Conservation (phyloP, 1,284 basidiomycete species). For the Malassezia vespertilionis region DNA sequence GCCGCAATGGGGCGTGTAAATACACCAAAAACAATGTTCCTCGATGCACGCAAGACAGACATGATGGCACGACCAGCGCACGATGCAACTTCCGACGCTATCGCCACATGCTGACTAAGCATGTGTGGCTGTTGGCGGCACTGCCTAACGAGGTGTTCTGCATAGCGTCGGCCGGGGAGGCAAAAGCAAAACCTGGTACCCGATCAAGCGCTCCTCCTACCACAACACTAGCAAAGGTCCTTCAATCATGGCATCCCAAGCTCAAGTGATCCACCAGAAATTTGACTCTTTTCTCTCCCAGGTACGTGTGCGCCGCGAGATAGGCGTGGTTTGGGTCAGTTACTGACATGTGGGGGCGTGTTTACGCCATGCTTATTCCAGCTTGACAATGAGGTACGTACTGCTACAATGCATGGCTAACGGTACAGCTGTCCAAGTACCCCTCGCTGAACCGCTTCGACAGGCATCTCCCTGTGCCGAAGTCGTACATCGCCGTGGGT, state of each 20-base stretch:
- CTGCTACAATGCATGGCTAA: not conserved
- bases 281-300: slow-evolving; percentile 43
- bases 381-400: slow-evolving; percentile 81
- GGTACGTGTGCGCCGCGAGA: slow-evolving; percentile 23
- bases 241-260: slow-evolving; percentile 25
- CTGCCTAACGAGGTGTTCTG: no score
- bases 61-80: no score
- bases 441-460: slow-evolving; percentile 59
- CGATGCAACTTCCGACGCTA: no score
- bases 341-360: slow-evolving; percentile 6
- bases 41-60: no score
- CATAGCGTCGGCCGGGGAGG: no score
- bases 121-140: no score
- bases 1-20: slow-evolving; percentile 3
- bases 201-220: no score
- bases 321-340: not conserved
- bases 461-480: slow-evolving; percentile 79
- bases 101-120: no score
- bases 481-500: slow-evolving; percentile 77
- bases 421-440: slow-evolving; percentile 70
- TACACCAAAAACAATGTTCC: slow-evolving; percentile 7
- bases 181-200: no score
- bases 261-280: slow-evolving; percentile 37
- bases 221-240: no score
- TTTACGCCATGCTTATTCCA: slow-evolving; percentile 48